Conservation (phyloP, 768 basidiomycete species). For the Tephrocybe sp. region DNA sequence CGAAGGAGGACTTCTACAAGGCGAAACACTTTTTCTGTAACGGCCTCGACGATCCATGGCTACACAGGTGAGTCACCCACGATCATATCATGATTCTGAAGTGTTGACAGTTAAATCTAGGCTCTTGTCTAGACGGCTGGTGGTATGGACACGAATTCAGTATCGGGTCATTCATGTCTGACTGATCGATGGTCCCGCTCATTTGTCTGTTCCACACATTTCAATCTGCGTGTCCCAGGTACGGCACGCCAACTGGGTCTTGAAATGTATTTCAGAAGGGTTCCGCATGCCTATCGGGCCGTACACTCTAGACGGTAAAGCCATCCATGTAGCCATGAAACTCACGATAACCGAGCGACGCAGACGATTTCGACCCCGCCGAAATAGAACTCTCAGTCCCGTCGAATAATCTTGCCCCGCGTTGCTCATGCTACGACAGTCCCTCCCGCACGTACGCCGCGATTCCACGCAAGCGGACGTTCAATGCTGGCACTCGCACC, state of each 20-base stretch:
- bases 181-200: background rate
- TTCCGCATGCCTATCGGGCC: slow-evolving; percentile 37
- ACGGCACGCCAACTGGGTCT: slow-evolving; percentile 37
- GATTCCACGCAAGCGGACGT: slow-evolving; percentile 3
- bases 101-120: slow-evolving; percentile 12
- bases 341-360: background rate
- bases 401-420: no score
- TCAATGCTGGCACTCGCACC: background rate
- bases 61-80: slow-evolving; percentile 28
- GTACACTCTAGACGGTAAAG: slow-evolving; percentile 36
- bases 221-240: slow-evolving; percentile 23
- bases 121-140: slow-evolving; percentile 26
- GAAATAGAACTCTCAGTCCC: background rate
- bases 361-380: slow-evolving; percentile 16
- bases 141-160: slow-evolving; percentile 18
- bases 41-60: slow-evolving; percentile 34
- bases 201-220: background rate
- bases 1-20: slow-evolving; percentile 30
- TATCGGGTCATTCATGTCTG: background rate
- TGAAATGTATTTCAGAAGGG: slow-evolving; percentile 29
- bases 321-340: background rate
- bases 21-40: slow-evolving; percentile 38
- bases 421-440: background rate
- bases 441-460: background rate
- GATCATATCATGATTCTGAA: background rate